phyloP scores from a whole-genome alignment of 768 basidiomycete species.

The Chalciporus pseudorubinellus region DNA sequence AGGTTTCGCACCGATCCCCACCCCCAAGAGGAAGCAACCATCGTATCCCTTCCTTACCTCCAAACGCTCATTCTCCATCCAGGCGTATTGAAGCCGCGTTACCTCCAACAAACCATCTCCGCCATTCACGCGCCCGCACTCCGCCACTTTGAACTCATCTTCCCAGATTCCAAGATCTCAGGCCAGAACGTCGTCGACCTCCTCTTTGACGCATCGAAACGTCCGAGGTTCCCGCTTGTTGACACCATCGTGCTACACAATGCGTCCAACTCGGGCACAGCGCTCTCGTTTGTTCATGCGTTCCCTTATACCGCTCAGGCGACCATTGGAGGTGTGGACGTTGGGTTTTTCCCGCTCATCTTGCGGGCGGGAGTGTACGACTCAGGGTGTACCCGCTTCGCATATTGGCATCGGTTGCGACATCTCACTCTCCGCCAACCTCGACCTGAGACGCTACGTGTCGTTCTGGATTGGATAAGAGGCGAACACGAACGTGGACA shows the following conservation, averaged over 20 bases:
- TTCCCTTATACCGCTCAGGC: conserved; percentile 21
- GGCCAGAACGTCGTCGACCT: conserved; percentile 28
- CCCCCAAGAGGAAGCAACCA: neutral
- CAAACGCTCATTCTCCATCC: conserved; percentile 32
- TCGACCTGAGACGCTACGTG: conserved; percentile 18
- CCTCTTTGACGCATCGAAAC: conserved; percentile 15
- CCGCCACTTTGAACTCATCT: conserved; percentile 33
- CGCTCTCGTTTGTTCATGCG: conserved; percentile 26
- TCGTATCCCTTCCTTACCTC: conserved; percentile 24
- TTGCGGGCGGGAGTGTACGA: conserved; percentile 7
- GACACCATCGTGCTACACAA: conserved; percentile 28
- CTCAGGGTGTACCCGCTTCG: conserved; percentile 4
- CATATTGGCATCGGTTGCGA: conserved; percentile 19
- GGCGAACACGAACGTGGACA: conserved; percentile 10
- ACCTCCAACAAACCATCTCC: conserved; percentile 29
- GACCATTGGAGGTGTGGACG: conserved; percentile 26
- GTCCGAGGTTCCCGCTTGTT: conserved; percentile 27
- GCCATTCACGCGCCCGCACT: conserved; percentile 28
- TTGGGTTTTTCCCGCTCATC: conserved; percentile 22
- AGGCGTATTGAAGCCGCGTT: conserved; percentile 30
- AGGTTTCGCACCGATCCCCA: conserved; percentile 21
- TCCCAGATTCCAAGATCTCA: conserved; percentile 28
- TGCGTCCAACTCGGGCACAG: conserved; percentile 21
- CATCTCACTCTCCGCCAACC: conserved; percentile 24
- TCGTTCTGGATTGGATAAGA: conserved; percentile 23